Base-by-base conservation (phyloP, 2,329 filamentous ascomycete genomes). In the Sarocladiaceae sp. region DNA sequence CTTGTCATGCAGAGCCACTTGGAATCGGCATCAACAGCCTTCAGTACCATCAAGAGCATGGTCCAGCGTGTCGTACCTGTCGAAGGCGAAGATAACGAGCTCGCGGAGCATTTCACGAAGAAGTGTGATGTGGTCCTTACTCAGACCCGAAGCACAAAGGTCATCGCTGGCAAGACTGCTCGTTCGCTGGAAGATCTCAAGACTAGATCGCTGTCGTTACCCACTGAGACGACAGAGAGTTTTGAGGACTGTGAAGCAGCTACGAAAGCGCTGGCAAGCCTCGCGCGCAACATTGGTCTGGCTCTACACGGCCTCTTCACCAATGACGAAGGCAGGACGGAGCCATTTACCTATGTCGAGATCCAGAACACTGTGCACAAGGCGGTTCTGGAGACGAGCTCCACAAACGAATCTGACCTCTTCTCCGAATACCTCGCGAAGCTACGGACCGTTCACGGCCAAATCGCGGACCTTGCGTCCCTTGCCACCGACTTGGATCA, bases 131-230 rank as follows among this genome's bases (percentile, higher is more conserved):
- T 73, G 13, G 77, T 89, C 45, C 76, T 89, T 48, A 80, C 78
- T 12, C 83, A 89, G 56, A 86, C 85, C 6, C 79, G 90, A 48
- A 89, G 85, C 58, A 78, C 84, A 45, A 95, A 95, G 70, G 86
- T 95, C 26, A 75, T 91, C 40, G 80, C 85, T 39, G 79, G 82
- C 45, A 95, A 95, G 67, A 78, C 86, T 5, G 76, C 87, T 33
- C 80, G 85, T 43, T 80, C 85, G 15, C 67, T 95, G 11, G 80
- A 88, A 48, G 89, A 95, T 46, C 74, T 95, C 45, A 82, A 83
- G 60, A 73, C 79, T 3, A 74, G 89, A 42, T 90, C 83, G 6
- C 69, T 95, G 43, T 85, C 85, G 15, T 71, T 94, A 31, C 73
- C 78, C 21, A 76, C 78, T 3, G 81, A 88, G 27, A 84, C 82